Percentiles rank a stretch among this genome's conserved stretches.
Conservation (phyloP, 371 early-diverging fungal species). For the Haplosporangium sp. region DNA sequence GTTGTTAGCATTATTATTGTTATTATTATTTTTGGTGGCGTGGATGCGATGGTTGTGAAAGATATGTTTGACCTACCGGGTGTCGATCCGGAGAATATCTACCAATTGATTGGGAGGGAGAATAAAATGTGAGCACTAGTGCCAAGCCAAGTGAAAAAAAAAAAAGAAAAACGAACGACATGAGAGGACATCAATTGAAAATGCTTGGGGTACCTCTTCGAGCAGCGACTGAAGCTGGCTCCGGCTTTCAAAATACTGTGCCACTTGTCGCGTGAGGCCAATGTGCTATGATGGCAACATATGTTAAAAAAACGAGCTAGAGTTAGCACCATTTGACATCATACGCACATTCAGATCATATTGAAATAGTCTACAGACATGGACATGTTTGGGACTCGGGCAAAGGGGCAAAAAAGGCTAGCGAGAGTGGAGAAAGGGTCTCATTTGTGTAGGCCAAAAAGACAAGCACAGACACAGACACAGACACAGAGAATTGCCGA, state of each 20-base stretch:
- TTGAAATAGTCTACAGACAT: background rate
- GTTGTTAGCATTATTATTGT: background rate
- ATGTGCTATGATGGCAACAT: conserved; percentile 28
- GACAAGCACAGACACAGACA: too few species aligned
- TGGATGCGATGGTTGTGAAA: background rate
- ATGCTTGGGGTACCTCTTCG: too few species aligned
- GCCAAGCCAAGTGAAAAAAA: background rate
- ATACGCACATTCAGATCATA: background rate
- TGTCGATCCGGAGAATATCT: conserved; percentile 54
- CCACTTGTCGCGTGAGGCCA: conserved; percentile 50
- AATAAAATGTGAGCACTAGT: background rate
- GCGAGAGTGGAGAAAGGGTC: background rate
- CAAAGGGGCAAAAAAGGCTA: background rate
- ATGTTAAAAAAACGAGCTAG: too few species aligned
- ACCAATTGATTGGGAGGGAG: conserved; percentile 20
- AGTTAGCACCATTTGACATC: too few species aligned
- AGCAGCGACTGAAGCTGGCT: conserved; percentile 34
- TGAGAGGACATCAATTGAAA: background rate
- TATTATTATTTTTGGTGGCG: too few species aligned
- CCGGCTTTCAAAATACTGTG: conserved; percentile 53
- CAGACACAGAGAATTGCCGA: too few species aligned
- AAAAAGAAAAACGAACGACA: background rate
- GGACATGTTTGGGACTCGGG: background rate
- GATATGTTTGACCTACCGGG: conserved; percentile 34
- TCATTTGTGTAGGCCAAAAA: too few species aligned